Conservation (phyloP, 1,139 yeast genomes). For the Citeromyces hawaiiensis region DNA sequence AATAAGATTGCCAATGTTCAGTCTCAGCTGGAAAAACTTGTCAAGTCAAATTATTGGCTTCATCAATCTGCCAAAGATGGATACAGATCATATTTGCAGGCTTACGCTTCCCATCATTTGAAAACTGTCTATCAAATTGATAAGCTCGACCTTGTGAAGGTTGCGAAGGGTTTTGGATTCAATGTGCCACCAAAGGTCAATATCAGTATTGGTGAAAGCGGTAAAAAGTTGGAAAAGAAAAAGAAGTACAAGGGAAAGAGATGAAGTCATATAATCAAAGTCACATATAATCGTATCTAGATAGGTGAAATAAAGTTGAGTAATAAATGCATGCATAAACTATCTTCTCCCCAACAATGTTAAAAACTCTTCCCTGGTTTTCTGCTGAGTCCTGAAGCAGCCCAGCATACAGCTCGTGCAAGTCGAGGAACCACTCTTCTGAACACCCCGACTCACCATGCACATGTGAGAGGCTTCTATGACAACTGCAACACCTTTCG, state of each 20-base stretch:
- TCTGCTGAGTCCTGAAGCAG: constrained; percentile 82
- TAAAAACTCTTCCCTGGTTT: constrained; percentile 92
- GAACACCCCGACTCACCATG: constrained; percentile 97
- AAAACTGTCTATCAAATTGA: constrained; percentile 95
- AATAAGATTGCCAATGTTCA: constrained; percentile 94
- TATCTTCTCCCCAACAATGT: constrained; percentile 31
- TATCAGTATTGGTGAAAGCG: constrained; percentile 89
- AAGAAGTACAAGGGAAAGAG: constrained; percentile 4
- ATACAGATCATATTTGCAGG: constrained; percentile 89
- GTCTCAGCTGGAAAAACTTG: constrained; percentile 80
- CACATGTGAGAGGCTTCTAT: constrained; percentile 99
- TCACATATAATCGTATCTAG: not conserved
- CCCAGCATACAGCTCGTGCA: constrained; percentile 97
- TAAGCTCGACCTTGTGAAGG: constrained; percentile 85
- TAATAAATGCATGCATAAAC: no score
- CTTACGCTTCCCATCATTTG: constrained; percentile 91
- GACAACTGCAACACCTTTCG: constrained; percentile 96
- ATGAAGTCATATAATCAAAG: constrained; percentile 1
- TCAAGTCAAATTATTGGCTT: constrained; percentile 84
- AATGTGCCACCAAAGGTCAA: constrained; percentile 94
- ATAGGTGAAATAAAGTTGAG: not conserved
- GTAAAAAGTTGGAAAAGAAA: constrained; percentile 18
- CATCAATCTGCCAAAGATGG: constrained; percentile 97
- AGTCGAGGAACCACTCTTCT: constrained; percentile 87
- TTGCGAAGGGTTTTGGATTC: constrained; percentile 92